Evolutionary conservation across 2,329 filamentous ascomycete genomes (phyloP).

Genomic region (Tolypocladium ovalisporum): DNA sequence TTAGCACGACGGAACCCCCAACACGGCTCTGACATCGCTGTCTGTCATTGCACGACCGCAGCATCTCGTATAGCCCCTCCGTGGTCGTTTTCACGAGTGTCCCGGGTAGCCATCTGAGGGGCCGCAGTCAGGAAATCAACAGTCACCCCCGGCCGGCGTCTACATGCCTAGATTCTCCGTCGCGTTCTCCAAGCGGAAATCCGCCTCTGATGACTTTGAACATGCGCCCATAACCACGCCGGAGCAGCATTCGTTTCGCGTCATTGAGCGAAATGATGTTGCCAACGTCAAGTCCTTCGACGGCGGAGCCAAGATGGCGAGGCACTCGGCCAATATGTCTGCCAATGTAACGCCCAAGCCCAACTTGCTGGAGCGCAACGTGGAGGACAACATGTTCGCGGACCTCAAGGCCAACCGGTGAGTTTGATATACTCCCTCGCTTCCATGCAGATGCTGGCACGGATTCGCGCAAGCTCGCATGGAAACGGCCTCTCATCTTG

Average conservation of each 20-base stretch:
- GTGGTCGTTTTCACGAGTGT: neutral
- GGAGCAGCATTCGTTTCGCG: slow-evolving; percentile 44
- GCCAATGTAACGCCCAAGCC: slow-evolving; percentile 25
- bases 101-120: neutral
- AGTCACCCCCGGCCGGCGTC: slow-evolving; percentile 15
- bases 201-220: slow-evolving; percentile 43
- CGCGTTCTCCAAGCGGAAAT: slow-evolving; percentile 49
- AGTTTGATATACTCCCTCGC: slow-evolving; percentile 14
- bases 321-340: slow-evolving; percentile 21
- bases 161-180: slow-evolving; percentile 54
- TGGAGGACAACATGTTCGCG: slow-evolving; percentile 49
- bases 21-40: neutral
- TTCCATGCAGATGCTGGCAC: neutral
- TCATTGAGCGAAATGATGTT: slow-evolving; percentile 42
- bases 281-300: slow-evolving; percentile 36
- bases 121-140: neutral
- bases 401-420: slow-evolving; percentile 45
- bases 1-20: neutral
- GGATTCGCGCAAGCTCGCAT: neutral
- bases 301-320: slow-evolving; percentile 32
- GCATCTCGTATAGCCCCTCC: slow-evolving; percentile 2
- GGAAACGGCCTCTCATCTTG: neutral
- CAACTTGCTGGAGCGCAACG: slow-evolving; percentile 26
- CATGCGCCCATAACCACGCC: slow-evolving; percentile 33
- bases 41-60: slow-evolving; percentile 2